Evolutionary conservation across 257 asterid species (phyloP).

Genomic region (Petunia axillaris): DNA sequence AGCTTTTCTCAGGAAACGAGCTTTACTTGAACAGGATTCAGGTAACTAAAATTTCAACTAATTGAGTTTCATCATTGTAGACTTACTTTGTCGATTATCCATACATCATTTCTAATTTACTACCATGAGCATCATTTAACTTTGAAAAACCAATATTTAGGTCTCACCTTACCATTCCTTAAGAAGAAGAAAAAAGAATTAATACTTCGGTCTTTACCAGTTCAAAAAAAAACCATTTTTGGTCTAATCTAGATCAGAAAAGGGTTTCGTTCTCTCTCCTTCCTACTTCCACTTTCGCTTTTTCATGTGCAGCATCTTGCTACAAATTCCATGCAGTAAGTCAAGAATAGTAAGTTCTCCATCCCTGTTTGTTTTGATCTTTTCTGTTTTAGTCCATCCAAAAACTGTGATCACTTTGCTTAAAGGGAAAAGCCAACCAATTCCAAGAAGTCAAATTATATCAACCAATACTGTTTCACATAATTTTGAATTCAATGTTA

Average conservation of each 20-base stretch:
- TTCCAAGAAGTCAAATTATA: not conserved
- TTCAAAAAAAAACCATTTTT: no score
- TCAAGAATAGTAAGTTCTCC: not conserved
- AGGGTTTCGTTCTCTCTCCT: not conserved
- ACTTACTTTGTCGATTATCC: not conserved
- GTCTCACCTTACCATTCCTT: not conserved
- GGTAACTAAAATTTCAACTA: not conserved
- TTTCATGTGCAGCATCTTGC: slow-evolving; percentile 15
- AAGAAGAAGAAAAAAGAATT: no score
- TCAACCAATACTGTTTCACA: not conserved
- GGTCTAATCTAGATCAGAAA: no score
- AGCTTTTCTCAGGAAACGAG: no score
- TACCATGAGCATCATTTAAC: not conserved
- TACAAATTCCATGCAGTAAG: not conserved
- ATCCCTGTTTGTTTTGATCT: not conserved
- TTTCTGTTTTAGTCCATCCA: not conserved
- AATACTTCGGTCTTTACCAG: no score
- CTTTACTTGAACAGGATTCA: not conserved
- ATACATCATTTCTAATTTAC: not conserved
- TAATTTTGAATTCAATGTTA: not conserved
- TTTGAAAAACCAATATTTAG: not conserved
- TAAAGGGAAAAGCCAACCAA: not conserved
- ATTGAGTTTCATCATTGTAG: not conserved
- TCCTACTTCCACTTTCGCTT: not conserved
- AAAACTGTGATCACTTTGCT: not conserved